A percentile compares a stretch with the other conserved stretches of the same genome.
Conservation (phyloP, 148 eudicot genomes). For the Vaccinium macrocarpon region DNA sequence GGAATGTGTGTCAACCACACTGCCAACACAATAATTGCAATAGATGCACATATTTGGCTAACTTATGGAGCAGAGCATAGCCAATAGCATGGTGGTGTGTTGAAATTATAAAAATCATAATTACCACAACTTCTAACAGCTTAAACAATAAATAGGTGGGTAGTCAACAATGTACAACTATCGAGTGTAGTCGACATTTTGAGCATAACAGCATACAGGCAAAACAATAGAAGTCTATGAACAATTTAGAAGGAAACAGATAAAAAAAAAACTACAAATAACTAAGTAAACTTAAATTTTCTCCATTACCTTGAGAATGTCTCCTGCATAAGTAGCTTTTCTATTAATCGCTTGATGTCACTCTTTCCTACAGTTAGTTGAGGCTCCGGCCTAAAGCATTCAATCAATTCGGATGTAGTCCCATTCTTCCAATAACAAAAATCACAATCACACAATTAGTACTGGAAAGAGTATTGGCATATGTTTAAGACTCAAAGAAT, state of each 20-base stretch:
- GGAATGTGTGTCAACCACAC: background rate
- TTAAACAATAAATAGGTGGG: background rate
- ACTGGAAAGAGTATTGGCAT: background rate
- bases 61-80: background rate
- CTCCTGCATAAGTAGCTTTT: slow-evolving; percentile 63
- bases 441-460: slow-evolving; percentile 6
- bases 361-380: slow-evolving; percentile 36
- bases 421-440: slow-evolving; percentile 21
- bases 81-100: background rate
- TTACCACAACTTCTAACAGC: background rate
- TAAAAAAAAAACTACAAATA: background rate
- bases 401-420: slow-evolving; percentile 17
- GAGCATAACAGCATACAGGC: background rate
- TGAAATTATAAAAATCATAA: background rate
- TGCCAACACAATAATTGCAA: background rate
- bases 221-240: background rate
- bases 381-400: slow-evolving; percentile 18
- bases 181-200: background rate
- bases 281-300: background rate
- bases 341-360: slow-evolving; percentile 53
- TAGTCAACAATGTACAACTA: background rate
- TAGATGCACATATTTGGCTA: background rate
- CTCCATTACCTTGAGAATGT: slow-evolving; percentile 64
- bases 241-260: background rate
- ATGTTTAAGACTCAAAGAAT: background rate